Evolutionary conservation across 2,329 filamentous ascomycete species (phyloP).

Genomic region (Mariannaea sp.): DNA sequence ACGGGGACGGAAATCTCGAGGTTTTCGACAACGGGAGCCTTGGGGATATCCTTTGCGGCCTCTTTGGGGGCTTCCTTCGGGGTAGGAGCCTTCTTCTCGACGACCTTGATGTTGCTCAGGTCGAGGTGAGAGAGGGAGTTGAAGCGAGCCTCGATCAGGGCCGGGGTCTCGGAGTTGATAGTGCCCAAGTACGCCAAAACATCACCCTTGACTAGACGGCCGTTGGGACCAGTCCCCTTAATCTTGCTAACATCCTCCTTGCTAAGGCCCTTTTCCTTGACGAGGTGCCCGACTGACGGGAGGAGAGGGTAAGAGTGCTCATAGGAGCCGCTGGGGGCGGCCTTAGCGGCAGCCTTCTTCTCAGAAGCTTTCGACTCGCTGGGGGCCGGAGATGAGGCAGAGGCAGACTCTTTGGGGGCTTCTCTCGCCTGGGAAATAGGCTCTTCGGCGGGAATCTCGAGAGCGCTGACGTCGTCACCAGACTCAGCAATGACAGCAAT

Average conservation of each 20-base stretch:
- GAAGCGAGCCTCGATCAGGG: conserved; percentile 71
- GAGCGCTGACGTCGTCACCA: conserved; percentile 75
- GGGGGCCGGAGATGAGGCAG: conserved; percentile 28
- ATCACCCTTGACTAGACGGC: conserved; percentile 92
- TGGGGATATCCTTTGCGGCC: conserved; percentile 46
- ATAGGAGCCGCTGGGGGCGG: conserved; percentile 54
- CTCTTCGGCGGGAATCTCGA: conserved; percentile 77
- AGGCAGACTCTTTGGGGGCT: conserved; percentile 47
- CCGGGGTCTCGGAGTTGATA: conserved; percentile 74
- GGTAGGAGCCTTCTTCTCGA: conserved; percentile 54
- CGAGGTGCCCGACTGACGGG: conserved; percentile 82
- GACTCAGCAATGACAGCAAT: conserved; percentile 84
- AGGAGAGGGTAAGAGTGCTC: conserved; percentile 74
- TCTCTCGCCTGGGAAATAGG: conserved; percentile 72
- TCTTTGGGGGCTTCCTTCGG: conserved; percentile 42
- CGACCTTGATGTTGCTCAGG: conserved; percentile 91
- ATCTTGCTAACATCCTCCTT: conserved; percentile 80
- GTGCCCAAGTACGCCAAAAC: conserved; percentile 86
- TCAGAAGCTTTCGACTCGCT: conserved; percentile 43
- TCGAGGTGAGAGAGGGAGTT: conserved; percentile 82
- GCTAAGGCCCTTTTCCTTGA: conserved; percentile 78
- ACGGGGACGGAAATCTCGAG: conserved; percentile 73
- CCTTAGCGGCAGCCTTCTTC: conserved; percentile 44
- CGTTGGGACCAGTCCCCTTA: conserved; percentile 83
- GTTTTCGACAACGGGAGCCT: conserved; percentile 51